phyloP scores from a whole-genome alignment of 495 filamentous ascomycete species.

The Aspergillus sclerotioniger region DNA sequence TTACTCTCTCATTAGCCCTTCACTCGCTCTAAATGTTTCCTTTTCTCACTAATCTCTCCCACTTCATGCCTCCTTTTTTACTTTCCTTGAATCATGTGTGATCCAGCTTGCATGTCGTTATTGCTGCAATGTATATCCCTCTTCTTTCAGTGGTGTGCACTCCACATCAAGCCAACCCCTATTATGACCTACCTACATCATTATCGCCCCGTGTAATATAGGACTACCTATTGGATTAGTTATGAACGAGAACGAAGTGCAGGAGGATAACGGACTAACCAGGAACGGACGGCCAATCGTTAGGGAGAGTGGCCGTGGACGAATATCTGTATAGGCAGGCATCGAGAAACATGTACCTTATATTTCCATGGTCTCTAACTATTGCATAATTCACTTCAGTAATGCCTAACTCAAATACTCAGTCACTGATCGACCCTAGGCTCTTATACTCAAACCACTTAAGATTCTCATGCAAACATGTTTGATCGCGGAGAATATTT shows the following conservation, averaged over 20 bases:
- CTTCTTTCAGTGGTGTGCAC: conserved; percentile 4
- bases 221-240: conserved; percentile 2
- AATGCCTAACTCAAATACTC: neutral
- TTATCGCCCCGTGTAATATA: conserved; percentile 11
- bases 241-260: neutral
- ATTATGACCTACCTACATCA: neutral
- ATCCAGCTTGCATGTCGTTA: neutral
- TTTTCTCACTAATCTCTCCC: neutral
- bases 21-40: conserved; percentile 9
- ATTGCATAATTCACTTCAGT: neutral
- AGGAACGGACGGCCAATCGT: neutral
- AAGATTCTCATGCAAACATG: no score
- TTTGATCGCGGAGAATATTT: no score
- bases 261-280: neutral
- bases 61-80: conserved; percentile 7
- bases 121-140: conserved; percentile 3
- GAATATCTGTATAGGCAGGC: neutral
- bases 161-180: neutral
- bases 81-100: conserved; percentile 1
- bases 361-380: neutral
- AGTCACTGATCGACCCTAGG: neutral
- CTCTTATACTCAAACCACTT: no score
- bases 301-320: neutral
- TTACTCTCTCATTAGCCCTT: conserved; percentile 10
- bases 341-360: neutral